phyloP scores from a whole-genome alignment of 768 basidiomycete genomes.

The Ramaria sp. region DNA sequence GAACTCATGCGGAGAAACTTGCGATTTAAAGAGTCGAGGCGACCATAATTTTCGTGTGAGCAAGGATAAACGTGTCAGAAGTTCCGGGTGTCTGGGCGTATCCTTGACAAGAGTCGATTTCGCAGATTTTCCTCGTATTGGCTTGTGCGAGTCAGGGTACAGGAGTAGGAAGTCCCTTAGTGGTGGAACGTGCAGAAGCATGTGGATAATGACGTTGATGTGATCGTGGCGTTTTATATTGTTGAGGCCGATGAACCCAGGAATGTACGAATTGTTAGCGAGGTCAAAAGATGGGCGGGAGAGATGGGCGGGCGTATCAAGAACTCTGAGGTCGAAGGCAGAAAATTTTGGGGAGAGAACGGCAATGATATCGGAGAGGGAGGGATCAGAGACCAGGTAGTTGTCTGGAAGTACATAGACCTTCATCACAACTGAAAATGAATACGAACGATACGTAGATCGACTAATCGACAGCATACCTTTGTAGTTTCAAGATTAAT shows the following conservation, averaged over 20 bases:
- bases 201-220: constrained; percentile 94
- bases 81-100: constrained; percentile 68
- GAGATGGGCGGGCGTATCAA: constrained; percentile 39
- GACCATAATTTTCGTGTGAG: constrained; percentile 96
- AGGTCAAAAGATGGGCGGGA: constrained; percentile 81
- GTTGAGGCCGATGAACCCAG: constrained; percentile 94
- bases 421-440: constrained; percentile 27
- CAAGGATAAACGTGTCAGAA: constrained; percentile 77
- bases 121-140: constrained; percentile 11
- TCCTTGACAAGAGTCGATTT: constrained; percentile 36
- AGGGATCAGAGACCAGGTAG: constrained; percentile 93
- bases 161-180: constrained; percentile 82
- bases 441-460: background rate
- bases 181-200: constrained; percentile 83
- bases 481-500: constrained; percentile 91
- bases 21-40: constrained; percentile 90
- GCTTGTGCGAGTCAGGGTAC: constrained; percentile 10
- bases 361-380: constrained; percentile 87
- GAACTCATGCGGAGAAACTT: constrained; percentile 98
- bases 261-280: constrained; percentile 66
- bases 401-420: constrained; percentile 97
- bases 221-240: constrained; percentile 97
- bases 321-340: constrained; percentile 29
- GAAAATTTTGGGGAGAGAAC: constrained; percentile 87
- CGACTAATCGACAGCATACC: constrained; percentile 35